Evolutionary conservation across 495 filamentous ascomycete genomes (phyloP), one percentile per base, ranked within the genome.

Genomic region (Xylaria grammica): DNA sequence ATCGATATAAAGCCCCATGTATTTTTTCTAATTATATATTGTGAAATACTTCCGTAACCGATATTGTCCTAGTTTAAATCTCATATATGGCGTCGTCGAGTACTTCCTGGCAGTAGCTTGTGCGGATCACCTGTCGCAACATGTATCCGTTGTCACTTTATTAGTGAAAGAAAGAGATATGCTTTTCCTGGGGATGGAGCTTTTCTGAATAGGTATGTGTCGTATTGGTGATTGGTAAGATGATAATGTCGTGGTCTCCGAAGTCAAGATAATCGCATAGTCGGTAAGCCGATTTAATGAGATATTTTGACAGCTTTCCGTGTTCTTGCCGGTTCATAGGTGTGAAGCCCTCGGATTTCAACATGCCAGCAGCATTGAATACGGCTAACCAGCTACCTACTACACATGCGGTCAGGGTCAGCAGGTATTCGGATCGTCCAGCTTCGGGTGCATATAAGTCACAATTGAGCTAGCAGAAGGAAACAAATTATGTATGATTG

Each of bases 321-420:
- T 58, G 53, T 6, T 49, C 1, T 13, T 65, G 44, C 1, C 19
- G 24, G 5, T 0, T 4, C 15, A 9, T 42, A 27, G 32, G 30
- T 34, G 2, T n/a, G 20, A 29, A 50, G 44, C 27, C 42, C n/a
- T 65, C 62, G 30, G 29, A 44, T 7, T 44, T 15, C 1, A 65
- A 36, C 53, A 65, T 65, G n/a, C 24, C 13, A 0, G 30, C 52
- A 4, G 62, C 52, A 32, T 65, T 65, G 26, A 26, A 65, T 38
- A 65, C 24, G 45, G 62, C 62, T 24, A 65, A 32, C 30, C 32
- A 58, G 32, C 62, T 58, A 3, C 53, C 62, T 4, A 65, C 60
- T 63, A 24, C 20, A 46, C 13, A 15, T 13, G n/a, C 5, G 24
- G 19, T 0, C 0, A 1, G 3, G 1, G 49, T 62, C 8, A 62